Evolutionary conservation across 495 filamentous ascomycete genomes (phyloP), one percentile per base, ranked within the genome.

Genomic region (Tricharina praecox): DNA sequence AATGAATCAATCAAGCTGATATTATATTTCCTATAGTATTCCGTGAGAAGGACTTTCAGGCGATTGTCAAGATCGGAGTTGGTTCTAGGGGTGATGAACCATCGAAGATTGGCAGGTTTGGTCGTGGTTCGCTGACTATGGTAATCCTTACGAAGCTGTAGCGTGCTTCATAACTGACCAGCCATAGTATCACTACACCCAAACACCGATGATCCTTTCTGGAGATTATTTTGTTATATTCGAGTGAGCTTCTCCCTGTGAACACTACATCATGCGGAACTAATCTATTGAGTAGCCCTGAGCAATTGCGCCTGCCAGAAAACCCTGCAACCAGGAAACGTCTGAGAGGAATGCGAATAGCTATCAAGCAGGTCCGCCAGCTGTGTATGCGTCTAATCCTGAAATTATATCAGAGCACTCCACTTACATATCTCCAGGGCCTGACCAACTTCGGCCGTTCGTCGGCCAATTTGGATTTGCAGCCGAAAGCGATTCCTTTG

Each of bases 111-210:
- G 66, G 66, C 20, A 64, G 63, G 48, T 69, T 67, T 41, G 66
- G 66, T 10, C 52, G 66, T 10, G 66, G 66, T 5, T 63, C 64
- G 10, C 55, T 67, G 35, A 68, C 62, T 5, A 68, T 68, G 56
- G 52, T 23, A 45, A 21, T 21, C 11, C 20, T 20, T 8, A 18
- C 7, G 36, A 39, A 39, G 18, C 11, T 7, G 15, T 7, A 15
- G 8, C 5, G 5, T 39, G 36, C 36, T 7, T 5, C 18, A 20
- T 8, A 57, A 52, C 23, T 35, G 8, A 11, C 1, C 19, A 45
- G n/a, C n/a, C n/a, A 11, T 57, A 53, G 66, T 69, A 64, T 54
- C 66, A 69, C 45, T 69, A 64, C 57, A 68, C 66, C 32, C 62
- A 64, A 33, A 61, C 64, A 9, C 66, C 66, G 15, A 66, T 64